phyloP scores from a whole-genome alignment of 2,329 filamentous ascomycete species.

The Aspergillus alliaceus region DNA sequence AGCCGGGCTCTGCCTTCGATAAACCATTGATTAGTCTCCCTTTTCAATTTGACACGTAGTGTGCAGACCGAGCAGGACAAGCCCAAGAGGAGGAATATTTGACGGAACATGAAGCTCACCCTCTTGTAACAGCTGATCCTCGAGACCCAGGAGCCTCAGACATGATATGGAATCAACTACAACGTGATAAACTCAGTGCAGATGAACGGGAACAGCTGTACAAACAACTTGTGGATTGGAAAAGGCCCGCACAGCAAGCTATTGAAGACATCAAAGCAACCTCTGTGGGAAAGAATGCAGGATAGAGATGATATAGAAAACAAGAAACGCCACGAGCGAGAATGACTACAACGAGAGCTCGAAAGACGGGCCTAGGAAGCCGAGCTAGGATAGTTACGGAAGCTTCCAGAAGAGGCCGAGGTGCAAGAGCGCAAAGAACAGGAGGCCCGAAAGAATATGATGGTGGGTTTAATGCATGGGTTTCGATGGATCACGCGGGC shows the following conservation, averaged over 20 bases:
- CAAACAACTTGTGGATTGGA: neutral
- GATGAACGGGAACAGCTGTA: neutral
- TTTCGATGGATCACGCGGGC: conserved; percentile 62
- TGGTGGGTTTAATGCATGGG: conserved; percentile 58
- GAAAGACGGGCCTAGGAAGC: conserved; percentile 26
- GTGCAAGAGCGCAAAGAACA: conserved; percentile 42
- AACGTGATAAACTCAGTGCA: conserved; percentile 13
- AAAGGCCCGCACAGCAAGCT: neutral
- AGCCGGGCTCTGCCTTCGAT: neutral
- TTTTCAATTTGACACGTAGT: neutral
- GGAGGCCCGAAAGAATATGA: conserved; percentile 44
- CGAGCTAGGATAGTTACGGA: conserved; percentile 38
- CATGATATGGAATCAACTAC: conserved; percentile 24
- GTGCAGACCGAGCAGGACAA: neutral
- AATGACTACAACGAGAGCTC: conserved; percentile 10
- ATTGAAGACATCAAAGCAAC: neutral
- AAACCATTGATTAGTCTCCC: neutral
- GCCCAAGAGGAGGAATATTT: neutral
- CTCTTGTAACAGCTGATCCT: neutral
- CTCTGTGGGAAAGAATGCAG: rapidly evolving
- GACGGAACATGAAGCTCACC: neutral
- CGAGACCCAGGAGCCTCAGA: conserved; percentile 26
- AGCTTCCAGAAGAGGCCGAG: conserved; percentile 31
- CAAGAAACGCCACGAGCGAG: neutral
- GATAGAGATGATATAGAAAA: neutral